These are phyloP conservation scores for Laetiporus sulphureus DNA, from an alignment of 1,284 basidiomycete species.

Conservation along the genomic window DNA sequence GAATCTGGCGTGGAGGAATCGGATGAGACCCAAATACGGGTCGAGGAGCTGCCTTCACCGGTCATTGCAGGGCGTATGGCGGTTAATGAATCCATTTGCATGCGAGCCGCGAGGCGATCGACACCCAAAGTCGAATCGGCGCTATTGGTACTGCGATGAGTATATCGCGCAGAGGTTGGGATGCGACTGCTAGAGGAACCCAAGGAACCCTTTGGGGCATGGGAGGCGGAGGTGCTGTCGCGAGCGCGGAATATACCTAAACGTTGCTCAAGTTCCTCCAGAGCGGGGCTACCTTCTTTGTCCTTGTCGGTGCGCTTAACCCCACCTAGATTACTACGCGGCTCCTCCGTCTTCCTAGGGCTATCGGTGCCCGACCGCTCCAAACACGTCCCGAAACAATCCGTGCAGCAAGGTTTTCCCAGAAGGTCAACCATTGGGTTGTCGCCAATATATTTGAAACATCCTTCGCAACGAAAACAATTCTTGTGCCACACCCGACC, in stretches of 20 bases:
- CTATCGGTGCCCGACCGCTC: conserved; percentile 36
- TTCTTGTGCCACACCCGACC: conserved; percentile 71
- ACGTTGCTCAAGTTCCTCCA: conserved; percentile 50
- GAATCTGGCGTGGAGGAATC: conserved; percentile 13
- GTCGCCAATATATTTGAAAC: conserved; percentile 64
- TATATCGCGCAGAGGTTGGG: conserved; percentile 13
- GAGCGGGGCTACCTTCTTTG: conserved; percentile 55
- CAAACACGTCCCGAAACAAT: conserved; percentile 71
- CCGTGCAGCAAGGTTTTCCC: conserved; percentile 67
- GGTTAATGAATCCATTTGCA: conserved; percentile 15
- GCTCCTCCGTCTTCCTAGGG: conserved; percentile 21
- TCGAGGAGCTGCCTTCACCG: neutral
- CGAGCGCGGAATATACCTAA: conserved; percentile 33
- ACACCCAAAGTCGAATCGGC: conserved; percentile 16
- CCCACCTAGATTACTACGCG: conserved; percentile 34
- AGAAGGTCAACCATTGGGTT: conserved; percentile 75
- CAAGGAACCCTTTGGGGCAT: conserved; percentile 8
- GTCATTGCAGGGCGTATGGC: conserved; percentile 11
- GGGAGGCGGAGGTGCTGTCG: conserved; percentile 19
- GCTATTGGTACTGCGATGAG: conserved; percentile 7
- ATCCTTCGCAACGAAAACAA: conserved; percentile 70
- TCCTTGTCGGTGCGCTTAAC: conserved; percentile 27
- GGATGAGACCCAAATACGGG: conserved; percentile 4
- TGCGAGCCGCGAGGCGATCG: conserved; percentile 14
- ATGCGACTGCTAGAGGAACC: conserved; percentile 11